Conservation (phyloP, 2,329 filamentous ascomycete genomes). For the Tolypocladium endophyticum region DNA sequence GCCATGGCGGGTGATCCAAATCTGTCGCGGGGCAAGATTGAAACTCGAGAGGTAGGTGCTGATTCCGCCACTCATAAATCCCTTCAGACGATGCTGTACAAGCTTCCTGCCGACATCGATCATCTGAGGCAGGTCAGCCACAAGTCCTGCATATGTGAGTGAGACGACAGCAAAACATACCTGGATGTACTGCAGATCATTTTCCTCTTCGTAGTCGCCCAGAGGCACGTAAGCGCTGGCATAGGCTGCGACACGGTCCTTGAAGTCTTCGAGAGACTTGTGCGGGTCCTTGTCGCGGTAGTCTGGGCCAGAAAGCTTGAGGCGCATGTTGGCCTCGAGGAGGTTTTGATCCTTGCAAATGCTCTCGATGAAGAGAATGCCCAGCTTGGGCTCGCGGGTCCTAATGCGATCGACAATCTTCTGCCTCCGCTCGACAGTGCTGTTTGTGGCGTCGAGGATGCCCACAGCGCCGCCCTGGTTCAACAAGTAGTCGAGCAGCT, state of each 20-base stretch:
- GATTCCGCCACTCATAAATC: constrained; percentile 85
- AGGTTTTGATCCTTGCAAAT: constrained; percentile 78
- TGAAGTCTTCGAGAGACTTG: constrained; percentile 82
- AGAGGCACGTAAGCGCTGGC: constrained; percentile 89
- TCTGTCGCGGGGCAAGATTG: constrained; percentile 88
- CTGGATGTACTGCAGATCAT: constrained; percentile 89
- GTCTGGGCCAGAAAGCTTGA: constrained; percentile 91
- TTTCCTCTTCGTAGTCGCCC: constrained; percentile 80
- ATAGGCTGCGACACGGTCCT: constrained; percentile 82
- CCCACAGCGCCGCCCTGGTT: constrained; percentile 76
- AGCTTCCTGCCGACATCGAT: constrained; percentile 95
- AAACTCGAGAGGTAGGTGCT: constrained; percentile 95
- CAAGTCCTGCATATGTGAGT: not conserved
- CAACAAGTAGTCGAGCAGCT: constrained; percentile 82
- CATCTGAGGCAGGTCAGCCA: constrained; percentile 48
- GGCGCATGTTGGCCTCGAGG: constrained; percentile 90
- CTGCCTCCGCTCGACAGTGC: constrained; percentile 76
- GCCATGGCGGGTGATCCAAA: constrained; percentile 95
- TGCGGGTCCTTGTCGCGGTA: constrained; percentile 89
- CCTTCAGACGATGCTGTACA: constrained; percentile 78
- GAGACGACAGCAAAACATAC: constrained; percentile 20
- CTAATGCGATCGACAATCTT: constrained; percentile 77
- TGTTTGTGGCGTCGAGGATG: constrained; percentile 96
- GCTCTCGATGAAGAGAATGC: constrained; percentile 91
- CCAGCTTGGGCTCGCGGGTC: constrained; percentile 71